These are phyloP conservation scores for Chloris gayana DNA, from an alignment of 176 grass and related monocot genomes.

Conservation along the genomic window DNA sequence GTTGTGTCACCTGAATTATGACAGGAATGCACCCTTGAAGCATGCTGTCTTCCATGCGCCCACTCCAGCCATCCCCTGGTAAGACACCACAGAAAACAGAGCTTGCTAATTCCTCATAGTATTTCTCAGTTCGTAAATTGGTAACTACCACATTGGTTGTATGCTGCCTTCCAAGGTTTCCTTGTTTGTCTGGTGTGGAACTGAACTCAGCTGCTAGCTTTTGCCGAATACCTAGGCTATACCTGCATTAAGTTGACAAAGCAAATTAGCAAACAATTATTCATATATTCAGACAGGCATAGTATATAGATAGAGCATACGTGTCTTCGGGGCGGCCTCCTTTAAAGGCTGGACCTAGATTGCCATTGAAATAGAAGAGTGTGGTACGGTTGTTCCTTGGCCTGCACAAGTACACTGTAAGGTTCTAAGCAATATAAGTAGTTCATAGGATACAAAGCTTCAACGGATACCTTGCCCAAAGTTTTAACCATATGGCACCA, in stretches of 20 bases:
- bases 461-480: constrained; percentile 73
- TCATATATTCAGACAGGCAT: constrained; percentile 13
- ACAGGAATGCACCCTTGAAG: constrained; percentile 93
- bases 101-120: constrained; percentile 77
- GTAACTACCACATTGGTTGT: constrained; percentile 71
- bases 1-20: constrained; percentile 81
- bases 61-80: constrained; percentile 98
- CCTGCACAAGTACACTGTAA: constrained; percentile 44
- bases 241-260: constrained; percentile 60
- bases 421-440: constrained; percentile 29
- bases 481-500: constrained; percentile 83
- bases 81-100: constrained; percentile 94
- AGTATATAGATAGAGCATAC: constrained; percentile 56
- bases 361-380: constrained; percentile 98
- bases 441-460: constrained; percentile 16
- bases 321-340: constrained; percentile 75
- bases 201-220: constrained; percentile 83
- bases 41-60: constrained; percentile 94
- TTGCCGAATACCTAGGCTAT: constrained; percentile 95
- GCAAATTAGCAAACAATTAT: constrained; percentile 33
- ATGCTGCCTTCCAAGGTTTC: constrained; percentile 78
- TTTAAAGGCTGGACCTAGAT: constrained; percentile 87
- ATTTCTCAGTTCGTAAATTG: constrained; percentile 63
- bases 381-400: constrained; percentile 71
- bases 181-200: constrained; percentile 83